Percentiles rank a stretch among this genome's conserved stretches.
Conservation (phyloP, 108 stramenopile species). For the Schizochytrium sp. region DNA sequence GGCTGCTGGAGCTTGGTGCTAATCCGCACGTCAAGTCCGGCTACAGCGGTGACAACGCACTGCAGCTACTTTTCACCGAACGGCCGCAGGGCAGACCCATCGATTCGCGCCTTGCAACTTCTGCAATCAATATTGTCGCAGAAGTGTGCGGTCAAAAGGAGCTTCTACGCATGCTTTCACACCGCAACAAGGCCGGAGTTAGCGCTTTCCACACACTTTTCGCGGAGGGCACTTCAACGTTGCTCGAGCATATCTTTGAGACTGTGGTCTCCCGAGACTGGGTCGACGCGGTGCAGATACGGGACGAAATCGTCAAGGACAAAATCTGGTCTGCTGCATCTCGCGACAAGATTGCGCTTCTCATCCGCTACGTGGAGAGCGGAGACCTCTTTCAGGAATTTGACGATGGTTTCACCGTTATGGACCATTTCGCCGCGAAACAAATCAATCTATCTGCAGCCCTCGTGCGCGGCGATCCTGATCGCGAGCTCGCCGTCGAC, state of each 20-base stretch:
- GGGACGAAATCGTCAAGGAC: not conserved
- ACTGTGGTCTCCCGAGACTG: not conserved
- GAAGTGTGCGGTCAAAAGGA: not conserved
- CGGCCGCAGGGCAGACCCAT: too few species aligned
- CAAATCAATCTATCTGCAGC: too few species aligned
- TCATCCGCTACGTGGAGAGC: not conserved
- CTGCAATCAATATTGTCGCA: not conserved
- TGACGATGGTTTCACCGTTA: too few species aligned
- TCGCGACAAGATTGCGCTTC: not conserved
- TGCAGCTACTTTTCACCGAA: not conserved
- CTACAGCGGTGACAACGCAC: not conserved
- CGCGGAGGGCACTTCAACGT: not conserved
- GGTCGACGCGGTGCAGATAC: not conserved
- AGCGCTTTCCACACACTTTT: not conserved
- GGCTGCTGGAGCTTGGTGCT: not conserved
- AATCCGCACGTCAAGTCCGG: not conserved
- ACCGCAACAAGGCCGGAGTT: not conserved
- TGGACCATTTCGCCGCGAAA: too few species aligned
- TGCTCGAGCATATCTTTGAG: not conserved
- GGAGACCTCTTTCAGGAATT: too few species aligned
- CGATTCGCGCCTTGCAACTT: not conserved
- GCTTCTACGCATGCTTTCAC: not conserved
- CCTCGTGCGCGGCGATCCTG: too few species aligned
- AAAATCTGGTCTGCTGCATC: not conserved
- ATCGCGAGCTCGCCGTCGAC: too few species aligned